Conservation (phyloP, 257 asterid genomes). For the Solanum chmielewskii region DNA sequence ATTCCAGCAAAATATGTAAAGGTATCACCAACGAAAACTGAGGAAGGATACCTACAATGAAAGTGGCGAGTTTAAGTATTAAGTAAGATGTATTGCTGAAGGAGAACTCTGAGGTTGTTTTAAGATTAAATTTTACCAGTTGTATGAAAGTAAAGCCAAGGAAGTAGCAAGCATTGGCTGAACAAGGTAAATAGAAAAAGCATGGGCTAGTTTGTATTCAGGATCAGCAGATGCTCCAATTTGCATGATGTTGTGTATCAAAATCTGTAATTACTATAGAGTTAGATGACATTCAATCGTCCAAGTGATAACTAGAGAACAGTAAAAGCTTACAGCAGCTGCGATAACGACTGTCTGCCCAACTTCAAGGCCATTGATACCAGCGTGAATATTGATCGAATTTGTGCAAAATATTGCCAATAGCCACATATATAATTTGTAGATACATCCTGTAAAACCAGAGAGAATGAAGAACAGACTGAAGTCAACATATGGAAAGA, state of each 20-base stretch:
- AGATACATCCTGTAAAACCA: constrained; percentile 57
- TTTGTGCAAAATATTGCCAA: constrained; percentile 94
- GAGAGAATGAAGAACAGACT: neutral
- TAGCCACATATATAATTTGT: constrained; percentile 89
- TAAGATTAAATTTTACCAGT: constrained; percentile 44
- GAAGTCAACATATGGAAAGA: neutral
- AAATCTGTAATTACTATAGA: constrained; percentile 35
- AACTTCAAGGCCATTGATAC: constrained; percentile 95
- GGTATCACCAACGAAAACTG: constrained; percentile 85
- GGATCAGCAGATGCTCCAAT: constrained; percentile 65
- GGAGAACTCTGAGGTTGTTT: neutral
- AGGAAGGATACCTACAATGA: constrained; percentile 65
- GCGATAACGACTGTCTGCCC: constrained; percentile 91
- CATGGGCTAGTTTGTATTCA: constrained; percentile 86
- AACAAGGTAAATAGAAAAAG: constrained; percentile 79
- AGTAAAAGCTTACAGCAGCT: constrained; percentile 55
- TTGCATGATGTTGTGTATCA: constrained; percentile 80
- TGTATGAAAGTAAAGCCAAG: constrained; percentile 72
- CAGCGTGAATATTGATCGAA: constrained; percentile 89
- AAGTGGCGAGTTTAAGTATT: neutral
- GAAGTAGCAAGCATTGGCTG: constrained; percentile 95
- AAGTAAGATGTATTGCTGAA: neutral
- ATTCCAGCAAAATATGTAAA: constrained; percentile 88
- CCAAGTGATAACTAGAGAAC: neutral
- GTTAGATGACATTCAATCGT: neutral